Base-by-base conservation (phyloP, 2,329 filamentous ascomycete genomes). In the Sclerotinia trifoliorum region DNA sequence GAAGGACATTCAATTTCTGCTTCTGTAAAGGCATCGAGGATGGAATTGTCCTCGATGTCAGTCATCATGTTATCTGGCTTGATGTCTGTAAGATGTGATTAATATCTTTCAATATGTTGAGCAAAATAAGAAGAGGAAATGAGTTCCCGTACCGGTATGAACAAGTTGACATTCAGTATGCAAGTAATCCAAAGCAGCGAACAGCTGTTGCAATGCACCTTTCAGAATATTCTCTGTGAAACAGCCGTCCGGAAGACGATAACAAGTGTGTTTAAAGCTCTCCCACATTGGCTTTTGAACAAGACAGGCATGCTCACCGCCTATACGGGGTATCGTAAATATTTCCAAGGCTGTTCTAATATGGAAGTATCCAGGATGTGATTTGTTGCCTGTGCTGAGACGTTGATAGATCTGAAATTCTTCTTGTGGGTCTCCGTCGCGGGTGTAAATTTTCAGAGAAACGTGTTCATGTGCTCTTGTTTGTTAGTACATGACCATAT, bases 161-260 rank as follows among this genome's bases (percentile, higher is more conserved):
- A 97, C 97, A 81, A 98, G 97, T 78, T 94, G 93, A 80, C 94
- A 98, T 81, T 98, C 93, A 74, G 93, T 89, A 80, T 98, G 94
- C 54, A 98, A 85, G 78, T 97, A 97, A 80, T 98, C 94, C 71
- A 98, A 84, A 51, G 94, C 94, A 32, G 98, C 86, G 65, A 98
- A 84, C 7, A 97, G 93, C 81, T 98, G 94, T 80, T 97, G 97
- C 46, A 94, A 95, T 80, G 97, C 97, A 79, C 97, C 94, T 83
- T 97, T 97, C 78, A 97, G 94, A 26, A 98, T 65, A 61, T 56
- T 49, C 56, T 71, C 68, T 6, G 68, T 65, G 5, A 71, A 44
- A 70, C 67, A 69, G 52, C 66, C 57, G 55, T 68, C 68, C 58
- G 66, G 67, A 61, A 49, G 51, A 62, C 55, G 64, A 66, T 70